Base-by-base conservation (phyloP, 495 filamentous ascomycete species). In the Bacidia gigantensis region DNA sequence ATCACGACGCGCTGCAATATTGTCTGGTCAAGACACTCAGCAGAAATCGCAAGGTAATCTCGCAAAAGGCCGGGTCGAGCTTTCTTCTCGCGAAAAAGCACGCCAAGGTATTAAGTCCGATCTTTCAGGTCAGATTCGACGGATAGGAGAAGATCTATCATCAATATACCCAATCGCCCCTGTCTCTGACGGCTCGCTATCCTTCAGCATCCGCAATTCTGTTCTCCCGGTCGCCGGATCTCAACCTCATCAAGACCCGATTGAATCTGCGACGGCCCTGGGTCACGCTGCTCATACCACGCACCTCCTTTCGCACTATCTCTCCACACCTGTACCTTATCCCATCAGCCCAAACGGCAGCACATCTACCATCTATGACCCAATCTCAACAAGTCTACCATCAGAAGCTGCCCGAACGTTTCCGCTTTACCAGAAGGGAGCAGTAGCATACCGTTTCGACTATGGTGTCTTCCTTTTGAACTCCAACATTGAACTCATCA, bases 381-480 rank as follows among this genome's bases (percentile, higher is more conserved):
- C 82, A 7, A 82, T 98, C 49, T 83, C 79, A 41, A 69, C 78
- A 3, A 62, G 64, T n/a, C 74, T 88, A 3, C 72, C 78, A 5
- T 61, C 59, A 29, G 71, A 76, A 46, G 64, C 68, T 11, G 77
- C 80, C 49, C 75, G 84, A 18, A 82, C 78, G 1, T 93, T 86
- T 62, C 92, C 90, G 1, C 73, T 98, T 0, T 87, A 86, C 64
- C 73, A 83, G 29, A 83, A 85, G 52, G 80, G 82, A 17, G 80
- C 78, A 11, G 80, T 89, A 5, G 75, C 82, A 25, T 95, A 85
- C 60, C 79, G 89, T 10, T 95, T 96, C 62, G 90, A 96, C 56
- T 98, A 97, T 68, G 92, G 73, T 3, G 88, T 95, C 56, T 98
- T 97, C 57, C 67, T 97, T 11, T 71, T 98, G 2, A 96, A 97